Evolutionary conservation across 2,329 filamentous ascomycete species (phyloP).

Genomic region (Nemania sp.): DNA sequence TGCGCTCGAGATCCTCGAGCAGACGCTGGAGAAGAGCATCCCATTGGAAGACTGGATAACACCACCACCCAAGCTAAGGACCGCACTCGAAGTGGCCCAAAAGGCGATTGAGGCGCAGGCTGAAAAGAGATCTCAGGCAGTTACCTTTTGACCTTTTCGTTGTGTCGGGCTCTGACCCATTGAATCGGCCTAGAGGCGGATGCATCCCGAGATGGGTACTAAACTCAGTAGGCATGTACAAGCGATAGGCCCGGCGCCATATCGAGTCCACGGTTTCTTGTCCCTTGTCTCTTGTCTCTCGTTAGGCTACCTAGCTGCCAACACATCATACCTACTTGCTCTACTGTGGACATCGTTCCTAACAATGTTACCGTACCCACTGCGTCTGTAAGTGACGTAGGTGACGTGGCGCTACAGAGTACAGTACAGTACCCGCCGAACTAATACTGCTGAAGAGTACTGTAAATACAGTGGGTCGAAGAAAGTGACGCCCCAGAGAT

Average conservation of each 20-base stretch:
- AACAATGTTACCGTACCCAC: neutral
- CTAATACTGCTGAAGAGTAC: too few relatives aligned
- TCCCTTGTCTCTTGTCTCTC: neutral
- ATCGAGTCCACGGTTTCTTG: too few relatives aligned
- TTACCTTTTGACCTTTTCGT: neutral
- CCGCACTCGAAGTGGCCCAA: neutral
- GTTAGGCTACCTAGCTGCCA: neutral
- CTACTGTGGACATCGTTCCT: neutral
- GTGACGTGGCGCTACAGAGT: neutral
- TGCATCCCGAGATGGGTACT: neutral
- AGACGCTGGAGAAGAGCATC: slow-evolving; percentile 1
- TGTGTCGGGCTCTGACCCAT: too few relatives aligned
- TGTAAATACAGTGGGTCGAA: too few relatives aligned
- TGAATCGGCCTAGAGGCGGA: too few relatives aligned
- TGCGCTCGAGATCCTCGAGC: neutral
- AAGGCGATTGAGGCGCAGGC: neutral
- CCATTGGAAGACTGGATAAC: slow-evolving; percentile 3
- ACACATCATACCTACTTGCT: neutral
- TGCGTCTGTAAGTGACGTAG: too few relatives aligned
- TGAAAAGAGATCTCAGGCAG: neutral
- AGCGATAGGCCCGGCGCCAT: neutral
- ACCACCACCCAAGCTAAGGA: slow-evolving; percentile 4
- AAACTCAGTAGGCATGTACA: neutral
- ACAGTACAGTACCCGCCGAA: too few relatives aligned
- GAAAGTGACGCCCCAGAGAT: too few relatives aligned